A percentile compares a stretch with the other conserved stretches of the same genome.
These are phyloP conservation scores for Talaromyces ruber DNA, from an alignment of 495 filamentous ascomycete species.

Conservation along the genomic window DNA sequence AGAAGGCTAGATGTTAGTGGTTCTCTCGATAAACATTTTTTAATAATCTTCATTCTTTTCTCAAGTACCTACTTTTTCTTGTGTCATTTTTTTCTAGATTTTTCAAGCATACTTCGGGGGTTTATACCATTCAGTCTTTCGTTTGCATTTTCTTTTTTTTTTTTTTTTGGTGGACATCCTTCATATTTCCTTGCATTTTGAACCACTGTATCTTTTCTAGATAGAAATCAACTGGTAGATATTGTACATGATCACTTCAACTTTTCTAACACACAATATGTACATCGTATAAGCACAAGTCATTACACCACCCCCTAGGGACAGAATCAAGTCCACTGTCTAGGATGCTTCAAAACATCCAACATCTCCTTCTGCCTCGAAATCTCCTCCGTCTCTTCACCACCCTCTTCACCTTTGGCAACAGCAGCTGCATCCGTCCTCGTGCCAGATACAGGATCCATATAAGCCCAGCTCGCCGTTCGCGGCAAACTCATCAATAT, in stretches of 20 bases:
- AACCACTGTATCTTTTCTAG: not conserved
- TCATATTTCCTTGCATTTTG: not conserved
- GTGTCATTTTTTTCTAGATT: not conserved
- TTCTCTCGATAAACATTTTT: not conserved
- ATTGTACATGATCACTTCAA: not conserved
- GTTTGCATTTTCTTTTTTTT: not conserved
- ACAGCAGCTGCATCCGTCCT: slow-evolving; percentile 23
- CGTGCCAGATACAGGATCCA: slow-evolving; percentile 57
- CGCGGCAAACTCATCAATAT: slow-evolving; percentile 95
- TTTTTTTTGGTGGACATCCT: not conserved
- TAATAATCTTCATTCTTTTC: not conserved
- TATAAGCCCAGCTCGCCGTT: slow-evolving; percentile 91
- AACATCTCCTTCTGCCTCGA: slow-evolving; percentile 56
- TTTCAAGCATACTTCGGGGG: not conserved
- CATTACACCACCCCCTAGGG: not conserved
- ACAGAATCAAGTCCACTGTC: slow-evolving; percentile 71
- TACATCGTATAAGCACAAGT: not conserved
- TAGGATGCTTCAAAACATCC: slow-evolving; percentile 74
- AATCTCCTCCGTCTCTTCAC: slow-evolving; percentile 42
- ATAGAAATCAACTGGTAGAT: not conserved
- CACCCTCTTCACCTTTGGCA: slow-evolving; percentile 20
- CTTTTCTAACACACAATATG: not conserved
- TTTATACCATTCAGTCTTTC: not conserved
- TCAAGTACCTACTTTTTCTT: not conserved
- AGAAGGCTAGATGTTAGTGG: not conserved